These are phyloP conservation scores for Fraxinus velutina DNA, from an alignment of 305 asterid genomes.

Conservation along the genomic window DNA sequence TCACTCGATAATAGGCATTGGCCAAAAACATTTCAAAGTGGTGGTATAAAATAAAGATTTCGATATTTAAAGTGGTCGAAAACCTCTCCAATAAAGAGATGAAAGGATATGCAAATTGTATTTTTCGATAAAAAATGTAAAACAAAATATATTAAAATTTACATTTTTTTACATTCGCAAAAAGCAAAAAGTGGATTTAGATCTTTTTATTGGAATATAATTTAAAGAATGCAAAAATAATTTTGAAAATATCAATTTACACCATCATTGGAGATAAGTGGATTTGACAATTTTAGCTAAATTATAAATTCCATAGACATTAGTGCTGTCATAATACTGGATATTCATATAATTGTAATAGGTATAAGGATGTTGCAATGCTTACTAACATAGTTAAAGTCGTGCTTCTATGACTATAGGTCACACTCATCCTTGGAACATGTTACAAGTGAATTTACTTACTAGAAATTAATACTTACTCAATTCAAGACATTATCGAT, in stretches of 20 bases:
- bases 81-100: not conserved
- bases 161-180: not conserved
- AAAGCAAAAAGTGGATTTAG: not conserved
- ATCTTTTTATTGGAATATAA: too few species aligned
- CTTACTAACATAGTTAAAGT: not conserved
- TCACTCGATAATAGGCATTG: not conserved
- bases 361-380: not conserved
- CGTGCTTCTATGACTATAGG: not conserved
- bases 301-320: not conserved
- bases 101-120: not conserved
- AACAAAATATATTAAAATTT: too few species aligned
- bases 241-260: not conserved
- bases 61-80: not conserved
- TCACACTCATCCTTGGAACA: not conserved
- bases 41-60: not conserved
- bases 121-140: too few species aligned
- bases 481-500: not conserved
- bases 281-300: not conserved
- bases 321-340: not conserved
- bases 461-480: not conserved
- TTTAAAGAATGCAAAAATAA: not conserved
- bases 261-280: not conserved
- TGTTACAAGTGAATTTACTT: not conserved
- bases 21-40: not conserved
- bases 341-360: not conserved